These are phyloP conservation scores for Didymella segeticola DNA, from an alignment of 2,329 filamentous ascomycete genomes.

Conservation along the genomic window DNA sequence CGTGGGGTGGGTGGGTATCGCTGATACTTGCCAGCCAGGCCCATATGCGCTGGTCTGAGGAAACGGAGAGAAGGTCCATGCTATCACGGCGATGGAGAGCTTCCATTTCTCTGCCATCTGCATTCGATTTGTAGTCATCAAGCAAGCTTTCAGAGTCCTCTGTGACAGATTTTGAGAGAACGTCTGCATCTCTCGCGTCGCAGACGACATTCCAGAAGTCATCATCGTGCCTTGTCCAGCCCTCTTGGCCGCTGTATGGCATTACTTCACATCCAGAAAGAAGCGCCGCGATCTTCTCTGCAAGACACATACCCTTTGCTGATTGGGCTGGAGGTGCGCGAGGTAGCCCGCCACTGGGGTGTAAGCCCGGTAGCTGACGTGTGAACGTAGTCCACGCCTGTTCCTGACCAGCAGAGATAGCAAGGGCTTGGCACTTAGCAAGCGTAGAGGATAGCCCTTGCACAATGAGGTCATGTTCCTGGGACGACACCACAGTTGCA, in stretches of 20 bases:
- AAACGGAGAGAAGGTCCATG: background rate
- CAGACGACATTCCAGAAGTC: slow-evolving; percentile 29
- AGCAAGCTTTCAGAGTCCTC: too few relatives aligned
- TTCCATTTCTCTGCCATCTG: background rate
- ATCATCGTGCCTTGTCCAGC: slow-evolving; percentile 38
- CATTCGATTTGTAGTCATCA: too few relatives aligned
- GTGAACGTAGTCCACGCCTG: slow-evolving; percentile 26
- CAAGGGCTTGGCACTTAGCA: slow-evolving; percentile 11
- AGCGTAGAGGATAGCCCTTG: slow-evolving; percentile 22
- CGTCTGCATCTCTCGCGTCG: background rate
- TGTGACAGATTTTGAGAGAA: background rate
- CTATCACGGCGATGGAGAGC: background rate
- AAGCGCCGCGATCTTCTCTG: slow-evolving; percentile 30
- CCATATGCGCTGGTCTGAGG: background rate
- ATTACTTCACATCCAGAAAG: background rate
- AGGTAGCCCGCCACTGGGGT: slow-evolving; percentile 32
- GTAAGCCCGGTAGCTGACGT: slow-evolving; percentile 15
- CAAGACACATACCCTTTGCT: slow-evolving; percentile 17
- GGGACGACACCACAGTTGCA: slow-evolving; percentile 11
- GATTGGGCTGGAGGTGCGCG: slow-evolving; percentile 25
- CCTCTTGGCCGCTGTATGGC: slow-evolving; percentile 29
- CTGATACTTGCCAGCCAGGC: background rate
- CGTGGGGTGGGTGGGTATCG: background rate
- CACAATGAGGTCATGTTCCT: slow-evolving; percentile 27
- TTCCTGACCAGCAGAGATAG: slow-evolving; percentile 18